phyloP scores from a whole-genome alignment of 352 stramenopile species.

The Globisporangium uncinulatum region DNA sequence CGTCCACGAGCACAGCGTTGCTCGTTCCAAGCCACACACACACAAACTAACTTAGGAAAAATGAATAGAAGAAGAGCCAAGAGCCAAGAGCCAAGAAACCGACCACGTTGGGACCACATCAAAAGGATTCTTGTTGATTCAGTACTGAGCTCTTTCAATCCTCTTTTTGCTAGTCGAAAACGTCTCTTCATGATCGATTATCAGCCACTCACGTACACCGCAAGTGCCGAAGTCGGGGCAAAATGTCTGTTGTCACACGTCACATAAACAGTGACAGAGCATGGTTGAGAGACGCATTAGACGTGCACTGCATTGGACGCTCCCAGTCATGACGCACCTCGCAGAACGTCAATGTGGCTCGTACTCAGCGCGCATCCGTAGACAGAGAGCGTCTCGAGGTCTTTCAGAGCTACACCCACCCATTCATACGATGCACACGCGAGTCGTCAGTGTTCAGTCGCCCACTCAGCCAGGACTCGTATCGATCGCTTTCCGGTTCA shows the following conservation, averaged over 20 bases:
- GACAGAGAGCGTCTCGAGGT: conserved; percentile 46
- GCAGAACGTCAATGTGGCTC: conserved; percentile 44
- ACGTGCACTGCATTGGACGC: neutral
- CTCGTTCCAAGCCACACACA: too few relatives aligned
- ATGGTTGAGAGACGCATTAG: neutral
- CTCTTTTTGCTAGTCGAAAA: too few relatives aligned
- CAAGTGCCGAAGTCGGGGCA: conserved; percentile 38
- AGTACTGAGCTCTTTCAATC: too few relatives aligned
- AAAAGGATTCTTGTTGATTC: too few relatives aligned
- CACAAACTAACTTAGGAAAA: too few relatives aligned
- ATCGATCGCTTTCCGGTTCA: neutral
- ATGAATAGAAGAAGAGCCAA: too few relatives aligned
- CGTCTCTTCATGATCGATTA: neutral
- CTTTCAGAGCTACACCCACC: conserved; percentile 32
- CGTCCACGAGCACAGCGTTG: too few relatives aligned
- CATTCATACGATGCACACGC: neutral
- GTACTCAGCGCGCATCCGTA: conserved; percentile 46
- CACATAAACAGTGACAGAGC: neutral
- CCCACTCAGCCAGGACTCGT: neutral
- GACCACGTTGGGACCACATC: too few relatives aligned
- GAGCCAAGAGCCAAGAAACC: too few relatives aligned
- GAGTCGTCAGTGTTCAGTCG: neutral
- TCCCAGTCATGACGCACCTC: conserved; percentile 20
- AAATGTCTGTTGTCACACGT: conserved; percentile 20
- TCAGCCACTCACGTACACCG: conserved; percentile 30